Conservation (phyloP, 768 basidiomycete species). For the Psilocybe tampanensis region DNA sequence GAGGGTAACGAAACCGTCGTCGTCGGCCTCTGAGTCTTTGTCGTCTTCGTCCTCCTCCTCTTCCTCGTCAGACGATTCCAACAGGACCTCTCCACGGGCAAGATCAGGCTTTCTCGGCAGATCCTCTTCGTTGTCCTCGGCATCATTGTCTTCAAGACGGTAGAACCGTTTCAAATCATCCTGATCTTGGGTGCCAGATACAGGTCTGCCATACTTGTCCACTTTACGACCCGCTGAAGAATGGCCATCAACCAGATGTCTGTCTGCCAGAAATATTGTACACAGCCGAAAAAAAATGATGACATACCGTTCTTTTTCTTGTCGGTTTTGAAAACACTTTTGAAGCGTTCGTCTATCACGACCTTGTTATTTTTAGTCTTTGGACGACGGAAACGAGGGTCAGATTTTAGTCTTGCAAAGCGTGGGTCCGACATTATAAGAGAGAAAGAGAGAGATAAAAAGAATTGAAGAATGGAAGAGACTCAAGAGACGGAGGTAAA, state of each 20-base stretch:
- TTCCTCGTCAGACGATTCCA: constrained; percentile 88
- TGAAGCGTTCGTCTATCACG: constrained; percentile 91
- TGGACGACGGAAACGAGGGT: constrained; percentile 90
- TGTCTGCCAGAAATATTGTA: not conserved
- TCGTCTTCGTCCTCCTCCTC: constrained; percentile 39
- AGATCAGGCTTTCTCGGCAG: constrained; percentile 61
- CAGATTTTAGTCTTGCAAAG: constrained; percentile 84
- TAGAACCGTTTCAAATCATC: constrained; percentile 84
- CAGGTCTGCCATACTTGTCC: constrained; percentile 86
- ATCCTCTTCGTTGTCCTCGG: constrained; percentile 37
- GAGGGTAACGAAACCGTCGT: constrained; percentile 51
- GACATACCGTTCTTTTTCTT: constrained; percentile 38
- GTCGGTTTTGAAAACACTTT: constrained; percentile 62
- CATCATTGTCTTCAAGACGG: constrained; percentile 55
- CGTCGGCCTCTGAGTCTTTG: constrained; percentile 43
- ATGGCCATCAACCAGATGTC: constrained; percentile 3
- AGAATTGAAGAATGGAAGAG: not conserved
- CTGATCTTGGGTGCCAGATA: constrained; percentile 68
- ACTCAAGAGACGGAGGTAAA: constrained; percentile 8
- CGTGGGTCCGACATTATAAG: constrained; percentile 75
- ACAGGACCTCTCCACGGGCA: constrained; percentile 85
- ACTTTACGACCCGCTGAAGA: constrained; percentile 53
- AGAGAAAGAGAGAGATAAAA: not conserved
- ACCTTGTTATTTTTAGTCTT: constrained; percentile 82
- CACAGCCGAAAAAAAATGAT: not conserved